These are phyloP conservation scores for Athelia sp. DNA, from an alignment of 1,284 basidiomycete genomes.

Conservation along the genomic window DNA sequence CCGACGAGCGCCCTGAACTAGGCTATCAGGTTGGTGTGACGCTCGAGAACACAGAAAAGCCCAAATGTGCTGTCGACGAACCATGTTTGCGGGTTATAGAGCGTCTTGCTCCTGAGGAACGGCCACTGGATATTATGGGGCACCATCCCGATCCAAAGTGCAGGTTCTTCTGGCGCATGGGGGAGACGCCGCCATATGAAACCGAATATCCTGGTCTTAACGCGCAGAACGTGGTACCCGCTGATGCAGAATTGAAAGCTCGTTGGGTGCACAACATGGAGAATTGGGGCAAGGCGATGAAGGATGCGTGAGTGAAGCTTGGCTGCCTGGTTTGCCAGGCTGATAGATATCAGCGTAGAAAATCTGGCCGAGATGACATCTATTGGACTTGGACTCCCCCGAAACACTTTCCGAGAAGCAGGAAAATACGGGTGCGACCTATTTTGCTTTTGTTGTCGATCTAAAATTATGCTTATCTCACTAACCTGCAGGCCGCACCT, in stretches of 20 bases:
- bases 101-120: conserved; percentile 65
- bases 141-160: conserved; percentile 89
- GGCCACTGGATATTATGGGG: conserved; percentile 76
- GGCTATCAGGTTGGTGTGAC: conserved; percentile 82
- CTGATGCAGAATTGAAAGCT: conserved; percentile 43
- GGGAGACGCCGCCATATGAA: conserved; percentile 67
- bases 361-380: conserved; percentile 81
- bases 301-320: conserved; percentile 68
- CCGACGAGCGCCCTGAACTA: conserved; percentile 79
- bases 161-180: conserved; percentile 90
- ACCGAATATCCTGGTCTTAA: conserved; percentile 73
- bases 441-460: neutral
- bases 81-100: conserved; percentile 71
- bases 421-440: conserved; percentile 71
- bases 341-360: conserved; percentile 64
- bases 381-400: conserved; percentile 71
- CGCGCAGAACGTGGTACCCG: conserved; percentile 77
- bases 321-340: neutral
- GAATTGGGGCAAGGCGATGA: conserved; percentile 84
- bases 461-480: conserved; percentile 3
- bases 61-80: conserved; percentile 77
- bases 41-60: conserved; percentile 90
- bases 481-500: conserved; percentile 66
- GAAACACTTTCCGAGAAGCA: conserved; percentile 65
- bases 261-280: conserved; percentile 70